A percentile compares a stretch with the other conserved stretches of the same genome.
phyloP scores from a whole-genome alignment of 2,329 filamentous ascomycete species.

The Epichloe glyceriae region DNA sequence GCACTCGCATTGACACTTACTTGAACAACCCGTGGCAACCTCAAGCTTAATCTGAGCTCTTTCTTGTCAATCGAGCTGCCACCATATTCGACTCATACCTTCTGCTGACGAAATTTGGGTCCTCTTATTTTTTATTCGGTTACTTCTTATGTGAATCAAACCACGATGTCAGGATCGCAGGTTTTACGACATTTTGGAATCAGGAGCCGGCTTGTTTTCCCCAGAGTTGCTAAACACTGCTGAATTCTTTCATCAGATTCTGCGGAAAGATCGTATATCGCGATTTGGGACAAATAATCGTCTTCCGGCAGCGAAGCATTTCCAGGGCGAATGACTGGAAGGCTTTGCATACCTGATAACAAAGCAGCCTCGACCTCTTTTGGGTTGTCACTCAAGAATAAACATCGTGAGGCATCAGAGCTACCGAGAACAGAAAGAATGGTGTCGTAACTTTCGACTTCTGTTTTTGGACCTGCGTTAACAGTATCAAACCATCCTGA shows the following conservation, averaged over 20 bases:
- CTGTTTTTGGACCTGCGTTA: constrained; percentile 64
- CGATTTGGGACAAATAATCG: constrained; percentile 24
- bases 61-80: too few species aligned
- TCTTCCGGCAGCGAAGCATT: constrained; percentile 49
- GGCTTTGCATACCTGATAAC: constrained; percentile 48
- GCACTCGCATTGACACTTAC: not conserved
- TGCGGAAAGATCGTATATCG: constrained; percentile 22
- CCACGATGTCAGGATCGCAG: not conserved
- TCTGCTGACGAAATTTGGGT: too few species aligned
- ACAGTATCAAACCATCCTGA: constrained; percentile 66
- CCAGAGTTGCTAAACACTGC: constrained; percentile 5
- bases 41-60: not conserved
- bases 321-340: constrained; percentile 53
- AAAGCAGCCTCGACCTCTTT: constrained; percentile 53
- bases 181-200: not conserved
- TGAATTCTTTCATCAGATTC: constrained; percentile 9
- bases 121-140: not conserved
- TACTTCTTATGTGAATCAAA: not conserved
- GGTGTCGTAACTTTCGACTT: constrained; percentile 51
- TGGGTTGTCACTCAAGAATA: constrained; percentile 75
- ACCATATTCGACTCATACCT: too few species aligned
- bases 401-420: constrained; percentile 38
- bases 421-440: constrained; percentile 39
- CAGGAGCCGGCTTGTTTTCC: not conserved
- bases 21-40: not conserved